Base-by-base conservation (phyloP, 176 grass and related monocot genomes). In the Carex scoparia region DNA sequence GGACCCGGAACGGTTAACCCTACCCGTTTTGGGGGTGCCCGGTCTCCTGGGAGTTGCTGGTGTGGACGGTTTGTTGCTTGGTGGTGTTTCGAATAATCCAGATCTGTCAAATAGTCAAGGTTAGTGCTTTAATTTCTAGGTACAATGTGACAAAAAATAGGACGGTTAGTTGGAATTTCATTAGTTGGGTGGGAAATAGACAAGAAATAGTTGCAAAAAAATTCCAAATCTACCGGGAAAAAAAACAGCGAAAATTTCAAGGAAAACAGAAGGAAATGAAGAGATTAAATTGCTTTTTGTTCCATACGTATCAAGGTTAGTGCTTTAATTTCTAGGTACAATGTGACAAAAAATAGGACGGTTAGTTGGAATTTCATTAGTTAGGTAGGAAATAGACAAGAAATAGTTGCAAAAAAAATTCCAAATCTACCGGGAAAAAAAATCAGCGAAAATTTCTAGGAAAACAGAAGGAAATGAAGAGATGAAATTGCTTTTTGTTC, bases 1-100 rank as follows among this genome's bases (percentile, higher is more conserved):
- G 1, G 88, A 88, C 7, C 91, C 91, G 2, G 56, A 88, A 8
- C 81, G 85, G 69, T 80, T 88, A 59, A 71, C 51, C 73, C 84
- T 90, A 74, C 89, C 85, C 27, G 86, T 69, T 80, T 89, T 92
- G 80, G 96, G 96, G 1, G 89, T 90, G 57, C 85, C 75, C 0
- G 89, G 89, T 9, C 85, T 81, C 62, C 92, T 84, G 64, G 87
- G 86, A 30, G 74, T 89, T 71, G 40, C 51, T 66, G 63, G 86
- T 76, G 5, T 94, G 3, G 96, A 89, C 64, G 91, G 93, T 79
- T 87, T 91, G 97, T 88, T 83, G 55, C 89, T 70, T 16, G 90
- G 89, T 16, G 90, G 89, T 69, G 97, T 89, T 62, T 99, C 97
- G 46, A 83, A 94, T 28, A 88, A 86, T 78, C 97, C 93, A 94